A percentile compares a stretch with the other conserved stretches of the same genome.
Conservation (phyloP, 2,329 filamentous ascomycete species). For the Colletotrichum zoysiae region DNA sequence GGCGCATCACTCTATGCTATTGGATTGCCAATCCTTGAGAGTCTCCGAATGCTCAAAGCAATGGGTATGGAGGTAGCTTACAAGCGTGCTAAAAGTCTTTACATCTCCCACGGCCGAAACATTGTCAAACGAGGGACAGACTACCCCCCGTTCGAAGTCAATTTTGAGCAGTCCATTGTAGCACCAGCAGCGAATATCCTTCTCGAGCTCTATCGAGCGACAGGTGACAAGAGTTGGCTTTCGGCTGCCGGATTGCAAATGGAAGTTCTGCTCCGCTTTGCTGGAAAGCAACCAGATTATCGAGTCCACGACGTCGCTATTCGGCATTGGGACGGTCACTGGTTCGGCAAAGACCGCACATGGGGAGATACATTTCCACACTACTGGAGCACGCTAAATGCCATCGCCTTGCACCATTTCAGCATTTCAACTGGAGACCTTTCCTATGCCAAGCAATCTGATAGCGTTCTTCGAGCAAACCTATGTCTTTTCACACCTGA, state of each 20-base stretch:
- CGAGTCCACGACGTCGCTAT: constrained; percentile 38
- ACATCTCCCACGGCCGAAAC: constrained; percentile 17
- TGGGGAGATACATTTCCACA: constrained; percentile 41
- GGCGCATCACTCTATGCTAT: constrained; percentile 37
- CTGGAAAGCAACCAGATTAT: constrained; percentile 39
- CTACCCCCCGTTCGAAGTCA: constrained; percentile 39
- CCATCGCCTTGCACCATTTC: constrained; percentile 34
- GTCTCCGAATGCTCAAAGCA: constrained; percentile 12
- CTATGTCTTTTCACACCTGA: constrained; percentile 33
- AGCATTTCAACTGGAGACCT: constrained; percentile 19
- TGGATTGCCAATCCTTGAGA: constrained; percentile 30
- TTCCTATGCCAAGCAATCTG: background rate
- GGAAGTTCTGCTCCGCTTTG: constrained; percentile 31
- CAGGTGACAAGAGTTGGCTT: constrained; percentile 54
- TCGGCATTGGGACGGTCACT: constrained; percentile 39
- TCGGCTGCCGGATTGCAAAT: constrained; percentile 41
- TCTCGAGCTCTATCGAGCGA: constrained; percentile 62
- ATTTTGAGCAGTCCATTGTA: constrained; percentile 40
- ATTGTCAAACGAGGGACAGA: constrained; percentile 17
- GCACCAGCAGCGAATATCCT: constrained; percentile 48
- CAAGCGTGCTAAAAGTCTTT: background rate
- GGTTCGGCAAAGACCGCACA: constrained; percentile 40
- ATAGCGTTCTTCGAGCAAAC: constrained; percentile 29
- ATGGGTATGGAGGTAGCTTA: background rate
- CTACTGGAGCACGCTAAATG: constrained; percentile 40